Percentiles rank a stretch among this genome's conserved stretches.
Evolutionary conservation across 2,329 filamentous ascomycete genomes (phyloP).

Genomic region (Periconia sp.): DNA sequence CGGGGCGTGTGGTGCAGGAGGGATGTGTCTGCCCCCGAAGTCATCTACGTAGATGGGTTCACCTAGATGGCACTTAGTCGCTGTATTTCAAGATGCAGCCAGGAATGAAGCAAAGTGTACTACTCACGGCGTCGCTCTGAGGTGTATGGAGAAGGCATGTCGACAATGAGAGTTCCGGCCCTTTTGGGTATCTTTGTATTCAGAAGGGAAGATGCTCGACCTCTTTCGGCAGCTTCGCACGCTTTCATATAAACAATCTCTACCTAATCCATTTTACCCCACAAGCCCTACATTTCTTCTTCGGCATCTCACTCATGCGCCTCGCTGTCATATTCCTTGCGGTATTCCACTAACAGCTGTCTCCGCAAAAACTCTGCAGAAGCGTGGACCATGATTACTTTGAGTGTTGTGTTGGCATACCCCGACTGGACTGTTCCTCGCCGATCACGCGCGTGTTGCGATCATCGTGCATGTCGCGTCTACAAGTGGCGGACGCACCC

Average conservation of each 20-base stretch:
- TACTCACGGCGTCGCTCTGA: constrained; percentile 6
- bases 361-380: neutral
- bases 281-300: constrained; percentile 9
- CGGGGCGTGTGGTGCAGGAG: constrained; percentile 8
- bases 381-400: constrained; percentile 3
- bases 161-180: no score
- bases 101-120: neutral
- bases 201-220: no score
- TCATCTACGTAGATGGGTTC: constrained; percentile 17
- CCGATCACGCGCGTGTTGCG: constrained; percentile 9
- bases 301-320: neutral
- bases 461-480: constrained; percentile 15
- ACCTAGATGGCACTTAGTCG: constrained; percentile 3
- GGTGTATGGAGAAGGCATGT: constrained; percentile 7
- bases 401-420: constrained; percentile 16
- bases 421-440: constrained; percentile 11
- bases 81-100: neutral
- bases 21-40: constrained; percentile 11
- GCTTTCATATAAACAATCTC: constrained; percentile 1
- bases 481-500: constrained; percentile 1
- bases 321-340: constrained; percentile 10
- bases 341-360: constrained; percentile 1
- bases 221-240: neutral
- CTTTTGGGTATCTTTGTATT: neutral
- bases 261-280: neutral